Percentiles rank a stretch among this genome's conserved stretches.
Conservation (phyloP, 2,329 filamentous ascomycete genomes). For the Biscogniauxia sp. region DNA sequence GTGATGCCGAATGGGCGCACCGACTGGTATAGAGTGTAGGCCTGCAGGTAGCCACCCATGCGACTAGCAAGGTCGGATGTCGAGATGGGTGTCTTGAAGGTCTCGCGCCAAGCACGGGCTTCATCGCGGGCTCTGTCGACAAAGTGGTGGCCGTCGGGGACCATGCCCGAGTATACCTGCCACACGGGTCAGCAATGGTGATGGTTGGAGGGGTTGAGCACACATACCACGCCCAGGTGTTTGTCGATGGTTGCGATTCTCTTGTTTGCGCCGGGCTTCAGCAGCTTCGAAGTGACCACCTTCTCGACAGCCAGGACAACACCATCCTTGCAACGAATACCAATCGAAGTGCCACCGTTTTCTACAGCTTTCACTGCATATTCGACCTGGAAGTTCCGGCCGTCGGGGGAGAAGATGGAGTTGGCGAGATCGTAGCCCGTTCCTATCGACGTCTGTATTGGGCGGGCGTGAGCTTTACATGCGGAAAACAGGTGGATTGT, state of each 20-base stretch:
- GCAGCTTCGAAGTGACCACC: slow-evolving; percentile 89
- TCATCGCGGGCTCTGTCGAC: slow-evolving; percentile 92
- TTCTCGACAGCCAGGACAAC: slow-evolving; percentile 97
- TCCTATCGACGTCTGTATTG: slow-evolving; percentile 88
- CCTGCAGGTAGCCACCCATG: slow-evolving; percentile 95
- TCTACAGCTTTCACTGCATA: slow-evolving; percentile 98
- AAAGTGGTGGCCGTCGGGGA: slow-evolving; percentile 94
- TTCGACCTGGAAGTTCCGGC: slow-evolving; percentile 98
- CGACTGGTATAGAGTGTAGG: slow-evolving; percentile 95
- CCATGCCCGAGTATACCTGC: slow-evolving; percentile 91
- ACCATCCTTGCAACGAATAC: slow-evolving; percentile 95
- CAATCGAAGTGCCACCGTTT: slow-evolving; percentile 93
- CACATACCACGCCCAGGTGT: slow-evolving; percentile 85
- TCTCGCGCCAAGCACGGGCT: slow-evolving; percentile 83
- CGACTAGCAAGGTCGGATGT: slow-evolving; percentile 83
- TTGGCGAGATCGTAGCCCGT: slow-evolving; percentile 99
- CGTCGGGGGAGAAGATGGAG: slow-evolving; percentile 98
- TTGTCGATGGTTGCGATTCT: slow-evolving; percentile 92
- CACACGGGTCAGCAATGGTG: background rate
- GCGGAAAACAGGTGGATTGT: background rate
- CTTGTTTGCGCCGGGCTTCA: slow-evolving; percentile 95
- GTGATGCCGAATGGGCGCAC: slow-evolving; percentile 97
- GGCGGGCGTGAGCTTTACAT: slow-evolving; percentile 12
- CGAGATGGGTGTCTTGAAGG: slow-evolving; percentile 93
- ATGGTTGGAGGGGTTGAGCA: background rate